A percentile compares a stretch with the other conserved stretches of the same genome.
These are phyloP conservation scores for Salix exigua DNA, from an alignment of 345 rosid species.

Conservation along the genomic window DNA sequence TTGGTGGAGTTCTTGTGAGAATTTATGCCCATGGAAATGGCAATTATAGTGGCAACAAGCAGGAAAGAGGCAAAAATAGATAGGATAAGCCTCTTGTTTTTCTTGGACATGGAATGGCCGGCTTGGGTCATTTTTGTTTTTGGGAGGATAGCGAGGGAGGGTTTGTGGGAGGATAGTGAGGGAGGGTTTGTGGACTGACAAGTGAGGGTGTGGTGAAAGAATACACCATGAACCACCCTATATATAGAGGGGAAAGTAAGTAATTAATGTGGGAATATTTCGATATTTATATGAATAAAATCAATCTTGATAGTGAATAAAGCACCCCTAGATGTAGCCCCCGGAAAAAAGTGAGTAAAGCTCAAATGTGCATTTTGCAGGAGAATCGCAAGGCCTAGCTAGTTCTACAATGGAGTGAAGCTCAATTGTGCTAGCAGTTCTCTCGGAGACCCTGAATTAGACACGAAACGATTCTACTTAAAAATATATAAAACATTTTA, in stretches of 20 bases:
- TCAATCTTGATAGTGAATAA: not conserved
- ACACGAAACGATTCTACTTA: too few species aligned
- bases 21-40: conserved; percentile 39
- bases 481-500: too few species aligned
- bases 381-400: too few species aligned
- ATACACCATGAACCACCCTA: not conserved
- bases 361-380: too few species aligned
- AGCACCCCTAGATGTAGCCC: too few species aligned
- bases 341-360: too few species aligned
- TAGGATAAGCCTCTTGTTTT: conserved; percentile 31
- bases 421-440: too few species aligned
- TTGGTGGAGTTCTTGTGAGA: conserved; percentile 9
- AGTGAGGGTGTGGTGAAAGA: not conserved
- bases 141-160: not conserved
- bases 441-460: too few species aligned
- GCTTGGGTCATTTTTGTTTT: conserved; percentile 16
- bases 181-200: not conserved
- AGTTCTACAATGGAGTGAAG: too few species aligned
- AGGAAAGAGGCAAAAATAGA: conserved; percentile 35
- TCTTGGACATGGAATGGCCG: conserved; percentile 20
- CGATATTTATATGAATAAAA: not conserved
- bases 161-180: not conserved
- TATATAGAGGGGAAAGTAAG: not conserved
- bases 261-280: not conserved
- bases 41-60: conserved; percentile 36